phyloP scores from a whole-genome alignment of 2,329 filamentous ascomycete genomes.

The Rhinocladiella mackenziei region DNA sequence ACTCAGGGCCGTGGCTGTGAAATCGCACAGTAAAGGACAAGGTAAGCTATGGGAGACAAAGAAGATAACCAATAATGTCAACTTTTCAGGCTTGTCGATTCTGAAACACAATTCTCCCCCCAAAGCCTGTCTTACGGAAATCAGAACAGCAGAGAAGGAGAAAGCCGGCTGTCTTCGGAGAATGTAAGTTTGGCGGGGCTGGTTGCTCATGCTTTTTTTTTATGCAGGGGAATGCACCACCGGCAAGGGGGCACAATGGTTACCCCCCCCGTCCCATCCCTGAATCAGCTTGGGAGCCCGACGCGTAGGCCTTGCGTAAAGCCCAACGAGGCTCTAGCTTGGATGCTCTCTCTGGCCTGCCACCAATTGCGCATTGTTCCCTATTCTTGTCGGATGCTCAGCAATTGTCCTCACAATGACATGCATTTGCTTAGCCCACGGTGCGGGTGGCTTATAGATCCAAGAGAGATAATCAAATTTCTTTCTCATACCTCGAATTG shows the following conservation, averaged over 20 bases:
- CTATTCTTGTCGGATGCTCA: no score
- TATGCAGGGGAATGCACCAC: conserved; percentile 18
- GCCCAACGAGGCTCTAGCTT: conserved; percentile 10
- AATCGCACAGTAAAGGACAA: no score
- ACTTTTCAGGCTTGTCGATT: background rate
- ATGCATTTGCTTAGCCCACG: no score
- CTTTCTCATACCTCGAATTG: no score
- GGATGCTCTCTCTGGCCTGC: background rate
- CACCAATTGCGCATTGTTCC: conserved; percentile 1
- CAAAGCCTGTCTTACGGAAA: no score
- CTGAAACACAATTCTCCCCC: background rate
- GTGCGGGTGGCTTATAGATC: no score
- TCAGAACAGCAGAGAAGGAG: no score
- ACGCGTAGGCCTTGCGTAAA: conserved; percentile 6
- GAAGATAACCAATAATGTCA: no score
- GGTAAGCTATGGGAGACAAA: no score
- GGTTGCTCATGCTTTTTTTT: background rate
- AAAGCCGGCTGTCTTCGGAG: no score
- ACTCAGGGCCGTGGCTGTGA: background rate
- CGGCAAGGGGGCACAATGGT: conserved; percentile 4
- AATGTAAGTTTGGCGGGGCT: background rate
- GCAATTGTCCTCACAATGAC: no score
- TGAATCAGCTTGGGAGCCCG: conserved; percentile 8
- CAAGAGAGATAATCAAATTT: no score
- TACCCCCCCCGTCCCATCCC: conserved; percentile 5